Conservation (phyloP, 2,329 filamentous ascomycete species). For the Ceratocystis alfenasii region DNA sequence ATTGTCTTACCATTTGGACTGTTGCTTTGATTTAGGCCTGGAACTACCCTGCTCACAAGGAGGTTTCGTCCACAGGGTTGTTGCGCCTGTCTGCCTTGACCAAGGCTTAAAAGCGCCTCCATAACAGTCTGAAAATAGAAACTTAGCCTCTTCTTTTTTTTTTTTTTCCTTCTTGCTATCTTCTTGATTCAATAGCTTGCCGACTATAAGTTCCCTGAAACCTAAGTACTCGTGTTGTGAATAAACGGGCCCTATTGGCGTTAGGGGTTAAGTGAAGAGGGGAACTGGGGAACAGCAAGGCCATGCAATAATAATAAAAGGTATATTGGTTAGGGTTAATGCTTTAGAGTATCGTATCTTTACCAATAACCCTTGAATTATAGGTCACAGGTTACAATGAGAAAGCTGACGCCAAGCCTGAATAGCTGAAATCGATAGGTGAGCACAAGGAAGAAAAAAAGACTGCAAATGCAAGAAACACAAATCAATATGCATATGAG, state of each 20-base stretch:
- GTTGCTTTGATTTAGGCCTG: not conserved
- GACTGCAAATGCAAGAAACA: not conserved
- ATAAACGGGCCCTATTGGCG: too few relatives aligned
- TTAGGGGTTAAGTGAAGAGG: too few relatives aligned
- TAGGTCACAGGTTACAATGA: too few relatives aligned
- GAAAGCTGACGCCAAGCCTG: not conserved
- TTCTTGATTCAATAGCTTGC: not conserved
- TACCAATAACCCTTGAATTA: too few relatives aligned
- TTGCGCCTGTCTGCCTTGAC: not conserved
- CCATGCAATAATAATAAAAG: too few relatives aligned
- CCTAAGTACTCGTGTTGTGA: not conserved
- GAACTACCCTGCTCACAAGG: not conserved
- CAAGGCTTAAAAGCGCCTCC: not conserved
- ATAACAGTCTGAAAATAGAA: not conserved
- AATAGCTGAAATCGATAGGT: not conserved
- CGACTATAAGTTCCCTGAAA: not conserved
- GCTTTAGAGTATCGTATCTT: too few relatives aligned
- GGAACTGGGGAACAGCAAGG: too few relatives aligned
- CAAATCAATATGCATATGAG: not conserved
- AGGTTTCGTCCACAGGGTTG: too few relatives aligned
- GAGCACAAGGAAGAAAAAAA: not conserved
- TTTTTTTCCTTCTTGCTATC: not conserved
- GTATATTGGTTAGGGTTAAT: too few relatives aligned
- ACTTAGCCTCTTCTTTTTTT: not conserved
- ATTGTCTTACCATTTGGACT: not conserved